Evolutionary conservation across 129 eudicot species (phyloP), one percentile per base, ranked within the genome.

Genomic region (Artemisia argyi): DNA sequence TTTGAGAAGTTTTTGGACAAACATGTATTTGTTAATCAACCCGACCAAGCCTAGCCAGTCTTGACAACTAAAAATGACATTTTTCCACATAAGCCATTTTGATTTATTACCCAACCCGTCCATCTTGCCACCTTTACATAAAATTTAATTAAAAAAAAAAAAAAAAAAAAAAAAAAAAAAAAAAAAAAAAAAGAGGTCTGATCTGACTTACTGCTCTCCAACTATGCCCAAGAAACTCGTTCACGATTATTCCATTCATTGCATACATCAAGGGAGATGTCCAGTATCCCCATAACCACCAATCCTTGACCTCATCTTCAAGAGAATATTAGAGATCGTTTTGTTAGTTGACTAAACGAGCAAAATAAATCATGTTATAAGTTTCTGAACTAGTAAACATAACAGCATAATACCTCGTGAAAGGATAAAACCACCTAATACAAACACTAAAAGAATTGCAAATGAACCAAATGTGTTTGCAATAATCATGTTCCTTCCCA

Each of bases 201-300:
- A 13, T 14, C 24, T 35, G 42, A 76, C 84, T 76, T 81, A 89
- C 96, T 2, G 83, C 30, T n/a, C 50, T 82, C 91, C 91, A 86
- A 17, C 84, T 68, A 61, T 85, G 78, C 5, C 79, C 93, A 13
- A 85, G 85, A 72, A 84, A 87, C 61, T 87, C 93, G 58, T 85
- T 87, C 69, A 82, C 85, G 0, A 65, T 61, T 26, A 87, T 48
- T 48, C 80, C 93, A 11, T 87, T 84, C 85, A 75, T 73, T 22
- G 83, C 93, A 24, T 87, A 87, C 87, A 82, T 87, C 81, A 87
- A 54, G 14, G 93, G 93, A 15, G 90, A 87, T 30, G 78, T 7
- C 76, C 80, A 86, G 73, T 86, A 86, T 46, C 84, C 91, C 91
- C 91, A 86, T 55, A 72, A 15, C 88, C 83, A 73, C 93, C 89